Percentiles rank a stretch among this genome's conserved stretches.
Conservation (phyloP, 306 rosid genomes). For the Cyclanthera cordifolia region DNA sequence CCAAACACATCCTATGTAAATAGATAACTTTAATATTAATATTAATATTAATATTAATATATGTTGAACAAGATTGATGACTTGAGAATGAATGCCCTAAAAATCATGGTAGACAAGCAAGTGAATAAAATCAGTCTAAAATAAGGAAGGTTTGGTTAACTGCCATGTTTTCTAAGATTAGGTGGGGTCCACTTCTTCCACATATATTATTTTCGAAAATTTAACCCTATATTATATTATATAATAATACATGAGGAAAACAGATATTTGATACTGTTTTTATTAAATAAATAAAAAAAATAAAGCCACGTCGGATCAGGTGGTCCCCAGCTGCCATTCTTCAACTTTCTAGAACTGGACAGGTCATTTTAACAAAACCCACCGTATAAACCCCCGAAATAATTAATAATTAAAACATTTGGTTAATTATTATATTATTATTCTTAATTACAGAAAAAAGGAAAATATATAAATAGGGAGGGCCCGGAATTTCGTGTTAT, state of each 20-base stretch:
- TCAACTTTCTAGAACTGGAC: neutral
- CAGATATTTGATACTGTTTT: neutral
- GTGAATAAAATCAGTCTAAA: neutral
- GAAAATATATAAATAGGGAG: conserved; percentile 9
- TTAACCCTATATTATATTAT: too few species aligned
- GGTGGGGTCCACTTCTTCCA: conserved; percentile 10
- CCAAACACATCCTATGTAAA: too few species aligned
- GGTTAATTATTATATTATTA: too few species aligned
- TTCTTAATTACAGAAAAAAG: neutral
- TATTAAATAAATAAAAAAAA: too few species aligned
- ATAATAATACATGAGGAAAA: neutral
- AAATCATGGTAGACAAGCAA: too few species aligned
- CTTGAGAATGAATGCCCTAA: too few species aligned
- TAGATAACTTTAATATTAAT: too few species aligned
- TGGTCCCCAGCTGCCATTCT: neutral
- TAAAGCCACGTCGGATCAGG: neutral
- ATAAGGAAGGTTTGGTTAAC: neutral
- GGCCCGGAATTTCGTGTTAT: conserved; percentile 54
- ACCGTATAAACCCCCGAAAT: too few species aligned
- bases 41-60: too few species aligned
- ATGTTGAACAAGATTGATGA: too few species aligned
- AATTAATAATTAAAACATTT: too few species aligned
- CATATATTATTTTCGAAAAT: too few species aligned
- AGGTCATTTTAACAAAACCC: conserved; percentile 12
- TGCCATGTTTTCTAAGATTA: neutral